Percentiles rank a stretch among this genome's conserved stretches.
These are phyloP conservation scores for Aegilops longissima DNA, from an alignment of 176 grass and related monocot genomes.

Conservation along the genomic window DNA sequence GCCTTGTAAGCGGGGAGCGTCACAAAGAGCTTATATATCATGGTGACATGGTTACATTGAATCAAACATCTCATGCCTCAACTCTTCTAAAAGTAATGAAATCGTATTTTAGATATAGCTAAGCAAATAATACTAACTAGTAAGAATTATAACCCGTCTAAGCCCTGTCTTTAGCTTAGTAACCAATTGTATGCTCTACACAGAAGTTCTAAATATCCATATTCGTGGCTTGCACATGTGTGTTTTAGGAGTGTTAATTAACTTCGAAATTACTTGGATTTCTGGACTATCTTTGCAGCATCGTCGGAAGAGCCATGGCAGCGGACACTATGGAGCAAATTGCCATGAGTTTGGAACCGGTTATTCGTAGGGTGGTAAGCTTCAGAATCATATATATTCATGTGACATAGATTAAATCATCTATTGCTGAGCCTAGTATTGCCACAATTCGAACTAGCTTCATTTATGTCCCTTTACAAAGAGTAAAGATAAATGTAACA, in stretches of 20 bases:
- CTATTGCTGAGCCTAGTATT: too few relatives aligned
- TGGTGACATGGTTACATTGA: too few relatives aligned
- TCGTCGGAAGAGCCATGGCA: constrained; percentile 12
- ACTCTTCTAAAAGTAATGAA: too few relatives aligned
- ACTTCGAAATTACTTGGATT: not conserved
- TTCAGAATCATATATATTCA: not conserved
- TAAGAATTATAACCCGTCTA: too few relatives aligned
- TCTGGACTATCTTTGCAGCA: constrained; percentile 5
- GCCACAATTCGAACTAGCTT: too few relatives aligned
- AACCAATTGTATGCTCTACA: not conserved
- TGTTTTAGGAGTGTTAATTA: not conserved
- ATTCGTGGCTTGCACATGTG: not conserved
- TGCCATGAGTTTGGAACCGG: constrained; percentile 19
- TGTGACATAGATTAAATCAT: too few relatives aligned
- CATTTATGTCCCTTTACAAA: not conserved
- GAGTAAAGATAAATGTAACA: not conserved
- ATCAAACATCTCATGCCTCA: too few relatives aligned
- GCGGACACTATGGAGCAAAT: constrained; percentile 35
- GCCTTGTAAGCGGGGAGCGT: too few relatives aligned
- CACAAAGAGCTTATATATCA: too few relatives aligned
- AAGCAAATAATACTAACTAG: too few relatives aligned
- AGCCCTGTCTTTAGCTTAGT: not conserved
- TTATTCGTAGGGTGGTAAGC: constrained; percentile 42
- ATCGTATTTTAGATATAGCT: too few relatives aligned
- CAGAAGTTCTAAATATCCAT: not conserved